These are phyloP conservation scores for Biscutella laevigata DNA, from an alignment of 441 rosid species.

Conservation along the genomic window DNA sequence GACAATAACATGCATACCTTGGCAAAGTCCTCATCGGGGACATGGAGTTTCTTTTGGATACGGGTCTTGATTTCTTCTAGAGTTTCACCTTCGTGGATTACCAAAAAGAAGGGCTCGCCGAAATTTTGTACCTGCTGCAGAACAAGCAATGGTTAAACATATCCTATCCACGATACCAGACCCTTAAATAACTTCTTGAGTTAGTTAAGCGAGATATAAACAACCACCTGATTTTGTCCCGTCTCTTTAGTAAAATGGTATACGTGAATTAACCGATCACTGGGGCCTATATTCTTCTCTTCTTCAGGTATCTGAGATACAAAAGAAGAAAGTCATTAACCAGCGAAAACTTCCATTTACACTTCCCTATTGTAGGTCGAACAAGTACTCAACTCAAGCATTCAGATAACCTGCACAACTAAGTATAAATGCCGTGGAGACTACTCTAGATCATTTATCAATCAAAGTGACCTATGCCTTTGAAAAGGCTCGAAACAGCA, in stretches of 20 bases:
- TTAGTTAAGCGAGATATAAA: slow-evolving; percentile 10
- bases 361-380: too few relatives aligned
- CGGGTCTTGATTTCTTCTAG: slow-evolving; percentile 67
- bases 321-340: slow-evolving; percentile 5
- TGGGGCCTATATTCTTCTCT: slow-evolving; percentile 79
- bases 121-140: slow-evolving; percentile 85
- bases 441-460: too few relatives aligned
- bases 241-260: slow-evolving; percentile 81
- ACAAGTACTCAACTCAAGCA: too few relatives aligned
- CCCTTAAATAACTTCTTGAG: background rate
- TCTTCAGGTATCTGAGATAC: slow-evolving; percentile 81
- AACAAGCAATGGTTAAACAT: slow-evolving; percentile 12
- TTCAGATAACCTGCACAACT: too few relatives aligned
- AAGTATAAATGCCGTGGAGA: too few relatives aligned
- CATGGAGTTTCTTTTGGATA: slow-evolving; percentile 79
- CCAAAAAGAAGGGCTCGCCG: slow-evolving; percentile 96
- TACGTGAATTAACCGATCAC: slow-evolving; percentile 84
- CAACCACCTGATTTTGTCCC: slow-evolving; percentile 75
- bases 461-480: background rate
- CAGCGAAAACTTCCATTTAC: background rate
- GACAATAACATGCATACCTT: slow-evolving; percentile 43
- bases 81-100: slow-evolving; percentile 86
- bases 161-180: background rate
- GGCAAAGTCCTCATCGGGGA: slow-evolving; percentile 82
- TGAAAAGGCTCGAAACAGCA: slow-evolving; percentile 4